Base-by-base conservation (phyloP, 176 grass and related monocot species). In the Eragrostis nindensis region DNA sequence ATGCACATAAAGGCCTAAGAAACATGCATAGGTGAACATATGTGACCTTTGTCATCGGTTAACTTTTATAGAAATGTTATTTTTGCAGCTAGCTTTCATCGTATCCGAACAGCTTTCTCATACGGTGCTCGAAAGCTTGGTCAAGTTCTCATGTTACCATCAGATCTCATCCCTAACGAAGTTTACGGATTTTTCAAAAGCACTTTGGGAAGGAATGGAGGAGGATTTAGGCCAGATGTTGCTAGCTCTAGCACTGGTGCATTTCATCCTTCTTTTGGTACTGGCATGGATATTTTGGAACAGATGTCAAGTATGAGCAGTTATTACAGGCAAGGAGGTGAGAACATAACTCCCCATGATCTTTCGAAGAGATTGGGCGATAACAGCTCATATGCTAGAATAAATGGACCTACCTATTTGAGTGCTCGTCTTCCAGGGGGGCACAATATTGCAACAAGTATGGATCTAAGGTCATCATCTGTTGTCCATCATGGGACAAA, bases 81-180 rank as follows among this genome's bases (percentile, higher is more conserved):
- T 84, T 75, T 43, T 82, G 76, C 81, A 98, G 95, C 92, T 55
- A 98, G 80, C 63, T 94, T 89, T 59, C 79, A 81, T 74, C 95
- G 95, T 50, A 98, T 98, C 36, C 81, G 88, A 44, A 87, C 77
- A 8, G 95, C 95, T 66, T 92, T 92, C 44, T 81, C 78, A 8
- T 98, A 87, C 87, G 95, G 90, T 74, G 90, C 90, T 85, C 83
- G 49, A 71, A 92, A 90, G 79, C 95, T 98, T 74, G 85, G 90
- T 39, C 79, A 87, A 59, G 87, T 92, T 68, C 92, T 98, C 29
- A 76, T 79, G 66, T 77, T 82, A 64, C 88, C 74, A 81, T 4
- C 59, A 42, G 80, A 87, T 86, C 17, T 53, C 55, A 60, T 94
- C 76, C 82, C 71, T 68, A 81, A 83, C 50, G 86, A 89, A 79